Percentiles rank a stretch among this genome's conserved stretches.
These are phyloP conservation scores for Flaveria trinervia DNA, from an alignment of 129 eudicot species.

Conservation along the genomic window DNA sequence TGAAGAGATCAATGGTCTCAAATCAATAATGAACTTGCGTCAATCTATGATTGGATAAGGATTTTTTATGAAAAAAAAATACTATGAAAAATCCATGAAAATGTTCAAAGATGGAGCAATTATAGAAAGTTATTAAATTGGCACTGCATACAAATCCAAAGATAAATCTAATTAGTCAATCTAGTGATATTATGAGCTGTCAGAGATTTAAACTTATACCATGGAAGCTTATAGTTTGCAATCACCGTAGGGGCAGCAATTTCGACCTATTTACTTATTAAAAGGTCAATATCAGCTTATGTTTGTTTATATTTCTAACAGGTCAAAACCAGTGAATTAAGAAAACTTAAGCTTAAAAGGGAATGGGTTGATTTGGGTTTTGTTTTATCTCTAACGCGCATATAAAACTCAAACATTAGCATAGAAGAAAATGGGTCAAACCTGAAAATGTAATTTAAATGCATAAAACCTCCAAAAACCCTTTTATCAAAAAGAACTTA, in stretches of 20 bases:
- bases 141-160: background rate
- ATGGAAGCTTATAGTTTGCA: constrained; percentile 4
- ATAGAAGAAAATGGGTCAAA: background rate
- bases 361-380: background rate
- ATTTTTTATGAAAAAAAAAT: background rate
- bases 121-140: background rate
- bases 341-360: background rate
- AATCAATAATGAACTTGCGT: constrained; percentile 4
- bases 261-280: background rate
- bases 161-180: background rate
- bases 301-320: background rate
- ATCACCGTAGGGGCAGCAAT: background rate
- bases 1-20: constrained; percentile 30
- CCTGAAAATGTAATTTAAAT: background rate
- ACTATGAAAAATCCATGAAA: background rate
- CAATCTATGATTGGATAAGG: background rate
- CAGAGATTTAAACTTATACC: background rate
- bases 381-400: background rate
- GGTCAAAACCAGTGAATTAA: background rate
- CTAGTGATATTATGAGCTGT: background rate
- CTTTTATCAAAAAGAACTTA: too few relatives aligned
- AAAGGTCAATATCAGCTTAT: background rate
- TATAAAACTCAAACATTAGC: background rate
- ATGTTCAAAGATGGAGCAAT: background rate
- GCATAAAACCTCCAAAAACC: too few relatives aligned